phyloP scores from a whole-genome alignment of 306 rosid species.

The Herpetospermum pedunculosum region DNA sequence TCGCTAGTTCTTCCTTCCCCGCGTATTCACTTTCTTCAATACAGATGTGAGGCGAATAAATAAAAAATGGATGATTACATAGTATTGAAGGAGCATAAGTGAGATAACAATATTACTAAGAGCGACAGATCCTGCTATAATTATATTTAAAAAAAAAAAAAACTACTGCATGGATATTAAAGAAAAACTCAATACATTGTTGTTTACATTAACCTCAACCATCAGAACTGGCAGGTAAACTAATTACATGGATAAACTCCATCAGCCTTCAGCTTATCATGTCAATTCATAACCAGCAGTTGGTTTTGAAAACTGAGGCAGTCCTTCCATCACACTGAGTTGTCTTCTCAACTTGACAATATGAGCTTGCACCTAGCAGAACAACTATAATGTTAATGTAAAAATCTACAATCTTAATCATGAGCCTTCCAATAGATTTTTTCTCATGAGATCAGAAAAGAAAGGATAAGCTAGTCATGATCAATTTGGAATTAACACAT shows the following conservation, averaged over 20 bases:
- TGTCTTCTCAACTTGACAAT: conserved; percentile 74
- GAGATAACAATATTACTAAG: not conserved
- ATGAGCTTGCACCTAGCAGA: conserved; percentile 86
- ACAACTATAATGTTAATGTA: conserved; percentile 10
- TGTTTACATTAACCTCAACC: conserved; percentile 6
- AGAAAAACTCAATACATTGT: not conserved
- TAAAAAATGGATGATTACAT: not conserved
- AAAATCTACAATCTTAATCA: not conserved
- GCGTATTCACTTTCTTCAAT: not conserved
- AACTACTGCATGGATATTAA: not conserved
- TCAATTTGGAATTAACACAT: not conserved
- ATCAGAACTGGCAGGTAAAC: not conserved
- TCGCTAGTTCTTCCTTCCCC: not conserved
- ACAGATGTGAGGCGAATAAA: not conserved
- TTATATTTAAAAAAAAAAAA: not conserved
- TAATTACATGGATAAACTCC: not conserved
- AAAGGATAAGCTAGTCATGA: not conserved
- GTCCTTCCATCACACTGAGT: conserved; percentile 66
- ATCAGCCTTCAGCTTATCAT: not conserved
- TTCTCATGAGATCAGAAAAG: not conserved
- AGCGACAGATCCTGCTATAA: not conserved
- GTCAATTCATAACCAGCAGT: conserved; percentile 48
- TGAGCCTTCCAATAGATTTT: not conserved
- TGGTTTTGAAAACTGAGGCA: conserved; percentile 59
- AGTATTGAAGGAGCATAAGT: not conserved